Evolutionary conservation across 1,284 basidiomycete genomes (phyloP).

Genomic region (Pascua guehoae): DNA sequence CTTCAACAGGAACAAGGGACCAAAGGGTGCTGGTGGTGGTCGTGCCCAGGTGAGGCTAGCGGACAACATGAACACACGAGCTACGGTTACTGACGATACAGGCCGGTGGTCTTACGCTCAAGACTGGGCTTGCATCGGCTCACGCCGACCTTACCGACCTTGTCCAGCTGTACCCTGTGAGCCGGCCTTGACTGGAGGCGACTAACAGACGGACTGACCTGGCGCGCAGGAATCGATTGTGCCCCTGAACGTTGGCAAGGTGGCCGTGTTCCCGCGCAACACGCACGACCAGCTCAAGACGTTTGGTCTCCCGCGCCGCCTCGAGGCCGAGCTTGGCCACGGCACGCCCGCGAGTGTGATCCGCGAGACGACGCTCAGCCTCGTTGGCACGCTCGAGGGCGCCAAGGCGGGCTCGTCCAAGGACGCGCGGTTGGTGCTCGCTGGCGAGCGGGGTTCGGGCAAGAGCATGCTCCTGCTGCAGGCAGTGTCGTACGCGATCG

Average conservation of each 20-base stretch:
- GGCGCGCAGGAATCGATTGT: slow-evolving; percentile 26
- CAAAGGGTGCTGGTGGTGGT: not conserved
- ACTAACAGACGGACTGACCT: not conserved
- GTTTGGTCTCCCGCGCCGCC: slow-evolving; percentile 38
- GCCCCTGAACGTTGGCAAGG: slow-evolving; percentile 30
- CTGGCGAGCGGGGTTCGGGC: slow-evolving; percentile 73
- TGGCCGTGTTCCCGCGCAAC: slow-evolving; percentile 29
- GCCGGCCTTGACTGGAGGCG: slow-evolving; percentile 3
- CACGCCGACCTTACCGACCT: slow-evolving; percentile 33
- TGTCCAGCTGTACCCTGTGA: slow-evolving; percentile 30
- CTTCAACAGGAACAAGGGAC: slow-evolving; percentile 7
- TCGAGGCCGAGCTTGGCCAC: slow-evolving; percentile 37
- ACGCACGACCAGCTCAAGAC: slow-evolving; percentile 31
- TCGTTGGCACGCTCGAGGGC: slow-evolving; percentile 30
- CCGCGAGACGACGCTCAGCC: slow-evolving; percentile 40
- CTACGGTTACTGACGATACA: not conserved
- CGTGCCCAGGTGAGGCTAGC: slow-evolving; percentile 5
- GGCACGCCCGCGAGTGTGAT: slow-evolving; percentile 37
- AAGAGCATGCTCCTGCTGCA: slow-evolving; percentile 82
- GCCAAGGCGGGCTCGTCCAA: slow-evolving; percentile 16
- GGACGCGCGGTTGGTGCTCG: slow-evolving; percentile 7
- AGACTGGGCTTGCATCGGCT: slow-evolving; percentile 24
- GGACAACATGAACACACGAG: too few species aligned
- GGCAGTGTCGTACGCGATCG: slow-evolving; percentile 66
- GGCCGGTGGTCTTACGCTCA: slow-evolving; percentile 20